Conservation (phyloP, 148 eudicot species). For the Diospyros lotus region DNA sequence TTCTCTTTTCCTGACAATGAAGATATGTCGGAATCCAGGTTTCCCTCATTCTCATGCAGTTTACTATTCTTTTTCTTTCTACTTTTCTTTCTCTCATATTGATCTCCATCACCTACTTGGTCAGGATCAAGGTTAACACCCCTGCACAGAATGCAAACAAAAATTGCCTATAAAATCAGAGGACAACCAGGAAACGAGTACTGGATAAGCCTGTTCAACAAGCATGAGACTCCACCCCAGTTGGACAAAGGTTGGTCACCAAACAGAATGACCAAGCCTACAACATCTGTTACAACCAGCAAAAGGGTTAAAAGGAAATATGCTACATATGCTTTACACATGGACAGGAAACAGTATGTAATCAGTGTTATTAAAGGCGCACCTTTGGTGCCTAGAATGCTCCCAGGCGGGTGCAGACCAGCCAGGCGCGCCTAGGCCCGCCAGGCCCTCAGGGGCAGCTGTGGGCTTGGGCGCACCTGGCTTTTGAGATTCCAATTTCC, state of each 20-base stretch:
- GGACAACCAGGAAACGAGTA: background rate
- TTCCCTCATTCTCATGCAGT: conserved; percentile 21
- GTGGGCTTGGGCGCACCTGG: too few relatives aligned
- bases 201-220: background rate
- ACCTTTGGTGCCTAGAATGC: too few relatives aligned
- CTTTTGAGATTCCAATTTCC: too few relatives aligned
- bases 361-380: too few relatives aligned
- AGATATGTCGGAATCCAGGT: conserved; percentile 8
- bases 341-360: too few relatives aligned
- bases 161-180: background rate
- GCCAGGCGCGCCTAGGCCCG: too few relatives aligned
- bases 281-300: too few relatives aligned
- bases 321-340: too few relatives aligned
- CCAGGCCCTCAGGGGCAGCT: too few relatives aligned
- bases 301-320: too few relatives aligned
- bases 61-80: conserved; percentile 49
- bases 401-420: too few relatives aligned
- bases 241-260: background rate
- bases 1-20: conserved; percentile 7
- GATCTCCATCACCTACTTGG: conserved; percentile 23
- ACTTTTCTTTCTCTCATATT: conserved; percentile 31
- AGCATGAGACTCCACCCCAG: background rate
- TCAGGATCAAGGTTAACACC: conserved; percentile 13
- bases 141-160: conserved; percentile 23
- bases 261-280: background rate